These are phyloP conservation scores for Neopestalotiopsis rosae DNA, from an alignment of 2,329 filamentous ascomycete species.

Conservation along the genomic window DNA sequence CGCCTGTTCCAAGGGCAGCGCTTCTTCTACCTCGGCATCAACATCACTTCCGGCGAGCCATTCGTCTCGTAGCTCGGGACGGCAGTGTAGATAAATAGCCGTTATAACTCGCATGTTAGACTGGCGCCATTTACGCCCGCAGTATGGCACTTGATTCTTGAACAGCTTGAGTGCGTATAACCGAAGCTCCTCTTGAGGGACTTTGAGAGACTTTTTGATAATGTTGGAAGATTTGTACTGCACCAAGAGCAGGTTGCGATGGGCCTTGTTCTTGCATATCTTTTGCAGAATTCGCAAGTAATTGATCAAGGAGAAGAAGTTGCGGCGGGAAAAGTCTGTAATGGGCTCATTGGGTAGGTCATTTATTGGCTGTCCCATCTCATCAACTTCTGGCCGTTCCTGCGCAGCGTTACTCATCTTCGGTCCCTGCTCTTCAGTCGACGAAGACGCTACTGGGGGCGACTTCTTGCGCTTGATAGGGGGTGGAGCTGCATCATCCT, in stretches of 20 bases:
- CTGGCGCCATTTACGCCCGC: slow-evolving; percentile 96
- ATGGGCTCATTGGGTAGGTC: slow-evolving; percentile 77
- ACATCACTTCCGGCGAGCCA: slow-evolving; percentile 92
- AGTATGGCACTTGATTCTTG: slow-evolving; percentile 98
- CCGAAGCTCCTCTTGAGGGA: slow-evolving; percentile 84
- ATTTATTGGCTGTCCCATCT: slow-evolving; percentile 80
- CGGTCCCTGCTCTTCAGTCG: slow-evolving; percentile 32
- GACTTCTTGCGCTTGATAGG: slow-evolving; percentile 72
- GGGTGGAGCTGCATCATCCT: slow-evolving; percentile 83
- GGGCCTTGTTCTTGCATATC: slow-evolving; percentile 93
- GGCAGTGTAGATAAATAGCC: slow-evolving; percentile 91
- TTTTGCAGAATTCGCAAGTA: slow-evolving; percentile 97
- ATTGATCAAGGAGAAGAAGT: slow-evolving; percentile 95
- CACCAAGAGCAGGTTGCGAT: slow-evolving; percentile 90
- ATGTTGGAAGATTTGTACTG: slow-evolving; percentile 95
- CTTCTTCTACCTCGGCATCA: slow-evolving; percentile 92
- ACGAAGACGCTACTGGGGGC: slow-evolving; percentile 38
- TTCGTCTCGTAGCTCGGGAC: slow-evolving; percentile 91
- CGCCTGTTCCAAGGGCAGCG: slow-evolving; percentile 89
- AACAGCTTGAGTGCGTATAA: slow-evolving; percentile 97
- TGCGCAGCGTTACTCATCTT: slow-evolving; percentile 41
- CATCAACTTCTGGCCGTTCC: slow-evolving; percentile 73
- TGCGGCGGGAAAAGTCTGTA: slow-evolving; percentile 88
- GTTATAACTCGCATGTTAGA: slow-evolving; percentile 99
- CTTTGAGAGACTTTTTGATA: slow-evolving; percentile 87